A percentile compares a stretch with the other conserved stretches of the same genome.
These are phyloP conservation scores for Trichoderma gamsii DNA, from an alignment of 495 filamentous ascomycete species.

Conservation along the genomic window DNA sequence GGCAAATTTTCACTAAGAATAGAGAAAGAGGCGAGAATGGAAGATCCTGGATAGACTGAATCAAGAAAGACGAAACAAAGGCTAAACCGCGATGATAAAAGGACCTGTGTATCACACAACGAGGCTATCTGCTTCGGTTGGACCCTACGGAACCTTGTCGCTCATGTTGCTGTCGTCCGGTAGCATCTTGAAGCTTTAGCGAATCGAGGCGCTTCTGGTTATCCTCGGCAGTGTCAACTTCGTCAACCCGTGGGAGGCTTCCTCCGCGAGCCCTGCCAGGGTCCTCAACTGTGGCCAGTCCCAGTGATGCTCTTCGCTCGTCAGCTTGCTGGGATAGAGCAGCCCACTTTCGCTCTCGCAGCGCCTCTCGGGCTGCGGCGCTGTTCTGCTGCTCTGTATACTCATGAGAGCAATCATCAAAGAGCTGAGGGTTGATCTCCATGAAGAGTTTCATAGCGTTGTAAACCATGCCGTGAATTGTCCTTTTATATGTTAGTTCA, in stretches of 20 bases:
- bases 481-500: constrained; percentile 48
- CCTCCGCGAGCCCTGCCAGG: constrained; percentile 36
- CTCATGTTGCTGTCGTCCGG: constrained; percentile 44
- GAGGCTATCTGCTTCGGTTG: constrained; percentile 40
- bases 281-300: constrained; percentile 27
- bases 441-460: constrained; percentile 99
- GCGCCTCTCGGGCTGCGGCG: constrained; percentile 68
- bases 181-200: constrained; percentile 69
- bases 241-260: constrained; percentile 48
- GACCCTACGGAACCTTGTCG: constrained; percentile 47
- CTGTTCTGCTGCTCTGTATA: constrained; percentile 96
- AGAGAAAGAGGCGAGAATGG: neutral
- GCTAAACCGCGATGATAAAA: neutral
- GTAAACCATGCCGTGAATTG: constrained; percentile 99
- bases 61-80: neutral
- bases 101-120: neutral
- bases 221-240: constrained; percentile 67
- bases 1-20: constrained; percentile 1
- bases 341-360: constrained; percentile 80
- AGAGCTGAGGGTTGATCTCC: constrained; percentile 98
- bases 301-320: constrained; percentile 41
- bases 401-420: constrained; percentile 96
- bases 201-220: constrained; percentile 79
- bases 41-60: neutral
- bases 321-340: constrained; percentile 74